A percentile compares a stretch with the other conserved stretches of the same genome.
These are phyloP conservation scores for Adansonia madagascariensis DNA, from an alignment of 441 rosid genomes.

Conservation along the genomic window DNA sequence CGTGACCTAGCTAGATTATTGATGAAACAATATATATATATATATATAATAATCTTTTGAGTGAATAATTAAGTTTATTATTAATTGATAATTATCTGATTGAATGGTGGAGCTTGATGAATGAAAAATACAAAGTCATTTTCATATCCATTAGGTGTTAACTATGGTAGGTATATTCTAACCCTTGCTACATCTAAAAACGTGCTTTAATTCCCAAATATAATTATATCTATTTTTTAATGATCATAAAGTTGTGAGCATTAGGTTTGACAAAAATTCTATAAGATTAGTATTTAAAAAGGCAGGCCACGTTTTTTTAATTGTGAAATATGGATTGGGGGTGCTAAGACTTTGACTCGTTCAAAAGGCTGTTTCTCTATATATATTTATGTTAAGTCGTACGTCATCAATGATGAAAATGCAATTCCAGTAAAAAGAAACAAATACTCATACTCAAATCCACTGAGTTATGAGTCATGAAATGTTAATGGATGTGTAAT, in stretches of 20 bases:
- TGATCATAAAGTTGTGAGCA: background rate
- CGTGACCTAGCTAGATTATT: background rate
- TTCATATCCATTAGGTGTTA: background rate
- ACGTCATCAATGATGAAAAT: background rate
- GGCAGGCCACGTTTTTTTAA: too few species aligned
- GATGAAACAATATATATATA: background rate
- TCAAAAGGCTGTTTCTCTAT: background rate
- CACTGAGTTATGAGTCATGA: too few species aligned
- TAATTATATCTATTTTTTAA: background rate
- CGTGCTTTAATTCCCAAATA: constrained; percentile 13
- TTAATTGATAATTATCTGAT: background rate
- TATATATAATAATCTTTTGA: background rate
- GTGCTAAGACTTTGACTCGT: background rate
- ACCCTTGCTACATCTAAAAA: background rate
- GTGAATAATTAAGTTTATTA: too few species aligned
- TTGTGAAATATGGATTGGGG: too few species aligned
- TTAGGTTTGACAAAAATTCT: background rate
- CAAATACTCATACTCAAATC: too few species aligned
- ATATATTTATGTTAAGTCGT: background rate
- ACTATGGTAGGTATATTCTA: background rate
- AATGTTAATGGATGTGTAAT: too few species aligned
- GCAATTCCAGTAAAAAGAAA: too few species aligned
- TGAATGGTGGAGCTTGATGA: background rate
- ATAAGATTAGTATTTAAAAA: too few species aligned
- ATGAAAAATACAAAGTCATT: background rate